phyloP scores from a whole-genome alignment of 139 green algal genomes.

The Closterium sp. region DNA sequence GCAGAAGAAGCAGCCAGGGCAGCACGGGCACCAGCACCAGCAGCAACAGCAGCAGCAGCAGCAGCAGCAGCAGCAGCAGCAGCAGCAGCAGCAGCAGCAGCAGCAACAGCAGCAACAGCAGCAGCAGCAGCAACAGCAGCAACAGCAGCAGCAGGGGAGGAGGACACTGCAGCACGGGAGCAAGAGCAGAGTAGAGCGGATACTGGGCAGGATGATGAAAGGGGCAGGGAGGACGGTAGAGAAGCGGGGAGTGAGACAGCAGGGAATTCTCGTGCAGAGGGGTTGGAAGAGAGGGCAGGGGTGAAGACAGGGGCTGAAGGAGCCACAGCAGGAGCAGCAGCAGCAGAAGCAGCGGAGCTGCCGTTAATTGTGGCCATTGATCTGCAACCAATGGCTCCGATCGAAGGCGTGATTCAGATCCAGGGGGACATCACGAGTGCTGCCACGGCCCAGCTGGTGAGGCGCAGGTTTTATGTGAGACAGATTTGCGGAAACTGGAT shows the following conservation, averaged over 20 bases:
- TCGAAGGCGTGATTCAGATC: slow-evolving; percentile 91
- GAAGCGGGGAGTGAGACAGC: neutral
- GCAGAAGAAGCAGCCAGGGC: neutral
- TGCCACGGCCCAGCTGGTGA: slow-evolving; percentile 45
- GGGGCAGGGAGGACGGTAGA: neutral
- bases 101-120: neutral
- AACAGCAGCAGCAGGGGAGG: neutral
- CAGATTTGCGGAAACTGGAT: too few species aligned
- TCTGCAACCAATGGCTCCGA: slow-evolving; percentile 95
- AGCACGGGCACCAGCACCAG: neutral
- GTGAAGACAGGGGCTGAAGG: neutral
- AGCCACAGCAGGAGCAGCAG: neutral
- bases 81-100: neutral
- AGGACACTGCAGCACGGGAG: neutral
- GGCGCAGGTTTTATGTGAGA: neutral
- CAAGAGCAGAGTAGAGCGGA: neutral
- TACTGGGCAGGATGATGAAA: neutral
- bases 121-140: neutral
- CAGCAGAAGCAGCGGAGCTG: slow-evolving; percentile 31
- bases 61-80: neutral
- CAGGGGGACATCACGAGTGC: slow-evolving; percentile 65
- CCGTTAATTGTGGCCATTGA: slow-evolving; percentile 96
- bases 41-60: neutral
- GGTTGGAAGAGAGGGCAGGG: neutral
- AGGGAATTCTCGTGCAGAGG: neutral